Evolutionary conservation across 202 grass and related monocot genomes (phyloP).

Genomic region (Thinopyrum obtusiflorum): DNA sequence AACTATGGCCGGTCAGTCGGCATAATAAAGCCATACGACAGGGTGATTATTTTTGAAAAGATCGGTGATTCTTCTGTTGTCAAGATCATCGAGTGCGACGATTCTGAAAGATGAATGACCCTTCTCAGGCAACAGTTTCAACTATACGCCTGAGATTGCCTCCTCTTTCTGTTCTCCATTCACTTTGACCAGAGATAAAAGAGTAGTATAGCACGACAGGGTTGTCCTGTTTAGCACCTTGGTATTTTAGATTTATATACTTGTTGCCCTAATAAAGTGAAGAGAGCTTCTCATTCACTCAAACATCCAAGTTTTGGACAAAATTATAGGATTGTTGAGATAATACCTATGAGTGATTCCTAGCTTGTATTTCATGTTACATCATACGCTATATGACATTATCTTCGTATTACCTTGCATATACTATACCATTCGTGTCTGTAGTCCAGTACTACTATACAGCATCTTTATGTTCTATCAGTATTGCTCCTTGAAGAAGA

Average conservation of each 20-base stretch:
- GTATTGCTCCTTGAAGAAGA: slow-evolving; percentile 81
- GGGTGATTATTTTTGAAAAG: slow-evolving; percentile 83
- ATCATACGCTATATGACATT: neutral
- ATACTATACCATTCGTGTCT: neutral
- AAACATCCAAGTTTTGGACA: slow-evolving; percentile 3
- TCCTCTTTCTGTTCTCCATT: neutral
- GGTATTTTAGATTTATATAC: neutral
- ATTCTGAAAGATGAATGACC: slow-evolving; percentile 18
- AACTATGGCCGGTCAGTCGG: slow-evolving; percentile 71
- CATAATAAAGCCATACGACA: slow-evolving; percentile 78
- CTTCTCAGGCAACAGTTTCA: slow-evolving; percentile 15
- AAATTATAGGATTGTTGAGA: slow-evolving; percentile 11
- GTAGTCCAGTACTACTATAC: neutral
- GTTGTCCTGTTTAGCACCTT: slow-evolving; percentile 1
- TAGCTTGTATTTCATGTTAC: slow-evolving; percentile 4
- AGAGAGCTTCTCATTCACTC: neutral
- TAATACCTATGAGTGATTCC: neutral
- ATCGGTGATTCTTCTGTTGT: slow-evolving; percentile 92
- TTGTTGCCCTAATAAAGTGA: slow-evolving; percentile 25
- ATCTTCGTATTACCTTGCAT: neutral
- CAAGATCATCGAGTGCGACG: slow-evolving; percentile 84
- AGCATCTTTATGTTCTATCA: slow-evolving; percentile 1
- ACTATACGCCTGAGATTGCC: neutral
- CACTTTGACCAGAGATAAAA: slow-evolving; percentile 19
- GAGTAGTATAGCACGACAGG: neutral